These are phyloP conservation scores for Saitozyma podzolica DNA, from an alignment of 768 basidiomycete genomes.

Conservation along the genomic window DNA sequence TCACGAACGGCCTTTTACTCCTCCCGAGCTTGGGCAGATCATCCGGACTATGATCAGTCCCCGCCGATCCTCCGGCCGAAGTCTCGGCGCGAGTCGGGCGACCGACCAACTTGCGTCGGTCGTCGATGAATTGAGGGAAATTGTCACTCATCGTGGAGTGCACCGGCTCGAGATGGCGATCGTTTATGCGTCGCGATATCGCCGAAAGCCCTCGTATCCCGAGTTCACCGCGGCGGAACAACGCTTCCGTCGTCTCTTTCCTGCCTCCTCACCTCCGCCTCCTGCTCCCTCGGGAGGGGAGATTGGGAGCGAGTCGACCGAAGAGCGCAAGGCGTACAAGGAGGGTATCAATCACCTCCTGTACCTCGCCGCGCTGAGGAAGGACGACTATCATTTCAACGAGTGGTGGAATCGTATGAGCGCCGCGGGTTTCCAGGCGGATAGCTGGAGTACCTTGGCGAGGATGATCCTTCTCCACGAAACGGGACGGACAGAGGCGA, in stretches of 20 bases:
- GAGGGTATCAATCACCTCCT: slow-evolving; percentile 30
- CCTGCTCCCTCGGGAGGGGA: too few species aligned
- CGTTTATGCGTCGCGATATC: not conserved
- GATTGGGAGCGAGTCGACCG: not conserved
- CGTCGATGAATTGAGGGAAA: too few species aligned
- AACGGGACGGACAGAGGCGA: slow-evolving; percentile 14
- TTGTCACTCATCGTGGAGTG: too few species aligned
- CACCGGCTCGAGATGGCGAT: too few species aligned
- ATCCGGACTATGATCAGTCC: slow-evolving; percentile 9
- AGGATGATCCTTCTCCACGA: slow-evolving; percentile 18
- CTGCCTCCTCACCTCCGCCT: too few species aligned
- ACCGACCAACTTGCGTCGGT: too few species aligned
- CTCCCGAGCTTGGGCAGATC: slow-evolving; percentile 21
- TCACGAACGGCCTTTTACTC: slow-evolving; percentile 25
- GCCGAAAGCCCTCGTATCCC: not conserved
- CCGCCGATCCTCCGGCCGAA: not conserved
- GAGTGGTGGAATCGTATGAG: slow-evolving; percentile 14
- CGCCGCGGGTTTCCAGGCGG: slow-evolving; percentile 10
- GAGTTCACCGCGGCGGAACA: not conserved
- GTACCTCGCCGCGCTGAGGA: slow-evolving; percentile 31
- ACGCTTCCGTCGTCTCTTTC: too few species aligned
- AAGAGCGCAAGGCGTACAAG: not conserved
- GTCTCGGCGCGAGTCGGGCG: too few species aligned
- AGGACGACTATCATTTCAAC: slow-evolving; percentile 14
- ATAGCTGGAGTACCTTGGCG: slow-evolving; percentile 25